Evolutionary conservation across 75 land plant genomes (phyloP), one percentile per base, ranked within the genome.

Genomic region (Selaginella moellendorffii): DNA sequence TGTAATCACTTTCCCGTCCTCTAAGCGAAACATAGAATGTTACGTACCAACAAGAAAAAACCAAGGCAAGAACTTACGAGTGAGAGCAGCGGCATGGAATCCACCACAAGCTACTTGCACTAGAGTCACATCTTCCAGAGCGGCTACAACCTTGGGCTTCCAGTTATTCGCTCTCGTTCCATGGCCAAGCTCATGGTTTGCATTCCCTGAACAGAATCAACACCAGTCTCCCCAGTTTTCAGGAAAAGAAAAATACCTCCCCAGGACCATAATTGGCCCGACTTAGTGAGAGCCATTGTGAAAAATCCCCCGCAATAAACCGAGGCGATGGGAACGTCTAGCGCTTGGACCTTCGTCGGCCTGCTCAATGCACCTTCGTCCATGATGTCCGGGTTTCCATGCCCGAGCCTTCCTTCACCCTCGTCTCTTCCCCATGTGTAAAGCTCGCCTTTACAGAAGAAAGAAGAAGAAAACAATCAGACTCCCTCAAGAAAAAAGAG

Each of bases 341-440:
- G 5, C 14, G 46, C 46, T 14, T 36, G 10, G 10, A 36, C 46
- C 14, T 36, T 36, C n/a, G n/a, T n/a, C n/a, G n/a, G n/a, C 46
- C 46, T 36, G 46, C 14, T 36, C 46, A 36, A 36, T 68, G 90
- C 95, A 8, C 72, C 76, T 52, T 88, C 85, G 70, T 79, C 81
- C 46, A 82, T 86, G 24, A 78, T 82, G 60, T 80, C 74, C 27
- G 68, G 78, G 27, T 74, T 76, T 26, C 86, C 84, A 75, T 89
- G 84, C 14, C 97, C 97, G 30, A 92, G 64, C 72, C 97, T 83
- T 20, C 97, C 97, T 64, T 92, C 96, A n/a, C 96, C 96, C 78
- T 85, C 87, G 67, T 92, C 97, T 70, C 97, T 81, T 25, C 97
- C 97, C 95, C 97, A 92, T 2, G 81, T 92, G 63, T 83, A 92